Evolutionary conservation across 2,329 filamentous ascomycete species (phyloP), one percentile per base, ranked within the genome.

Genomic region (Aspergillus clavatus): DNA sequence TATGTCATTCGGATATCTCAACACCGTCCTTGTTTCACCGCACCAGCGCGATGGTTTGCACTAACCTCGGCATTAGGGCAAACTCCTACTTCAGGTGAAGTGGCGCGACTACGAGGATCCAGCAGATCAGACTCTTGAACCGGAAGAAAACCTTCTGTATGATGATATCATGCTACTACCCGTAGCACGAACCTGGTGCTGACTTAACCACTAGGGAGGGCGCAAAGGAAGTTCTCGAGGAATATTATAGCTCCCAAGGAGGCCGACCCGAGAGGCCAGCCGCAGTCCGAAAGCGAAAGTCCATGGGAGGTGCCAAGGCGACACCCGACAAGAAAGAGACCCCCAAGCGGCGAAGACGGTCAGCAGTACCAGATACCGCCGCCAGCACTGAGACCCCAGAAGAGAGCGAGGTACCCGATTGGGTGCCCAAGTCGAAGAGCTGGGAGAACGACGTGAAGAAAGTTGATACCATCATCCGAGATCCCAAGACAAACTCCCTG

Each of bases 101-200:
- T 76, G 73, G 73, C 68, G 69, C 49, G 72, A 70, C 4, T 76
- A 73, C 42, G 62, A 70, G 2, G 56, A 69, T 5, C 61, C 64
- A 2, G 51, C 57, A n/a, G 72, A 76, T 38, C 61, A 66, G 42
- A 76, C 73, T 2, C 57, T 66, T 55, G 73, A 76, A 46, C 71
- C 71, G 1, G 72, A 75, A 53, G 65, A 68, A 5, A 69, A 72
- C 38, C 55, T 73, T 4, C 38, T 70, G 65, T 72, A 63, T 45
- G 68, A 38, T 47, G 21, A 11, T 12, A 31, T 37, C 14, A 12
- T 37, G 18, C 10, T 6, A 14, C 21, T 12, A 21, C 4, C 7
- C 28, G 16, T 2, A 12, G 12, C 14, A 7, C 8, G 12, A 24
- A 29, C 16, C 31, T 24, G 33, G 46, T 46, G 51, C 56, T 63